A percentile compares a stretch with the other conserved stretches of the same genome.
Evolutionary conservation across 164 flowering plant genomes (phyloP).

Genomic region (Macadamia tetraphylla): DNA sequence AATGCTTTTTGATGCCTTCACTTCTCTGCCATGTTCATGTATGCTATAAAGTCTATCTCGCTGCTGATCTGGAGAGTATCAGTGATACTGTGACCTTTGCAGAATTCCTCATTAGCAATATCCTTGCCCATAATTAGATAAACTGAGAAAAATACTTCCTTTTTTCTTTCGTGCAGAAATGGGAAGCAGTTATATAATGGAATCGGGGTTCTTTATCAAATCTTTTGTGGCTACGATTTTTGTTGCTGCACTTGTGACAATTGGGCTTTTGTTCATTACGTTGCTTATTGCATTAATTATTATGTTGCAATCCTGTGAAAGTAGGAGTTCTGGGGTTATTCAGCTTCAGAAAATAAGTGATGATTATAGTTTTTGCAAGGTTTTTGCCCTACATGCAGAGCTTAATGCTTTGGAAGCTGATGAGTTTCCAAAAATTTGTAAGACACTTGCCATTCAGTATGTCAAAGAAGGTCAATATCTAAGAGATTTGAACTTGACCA

Average conservation of each 20-base stretch:
- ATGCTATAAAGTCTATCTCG: background rate
- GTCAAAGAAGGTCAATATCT: constrained; percentile 40
- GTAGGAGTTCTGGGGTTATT: constrained; percentile 35
- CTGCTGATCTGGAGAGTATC: background rate
- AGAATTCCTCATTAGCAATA: background rate
- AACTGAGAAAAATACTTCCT: background rate
- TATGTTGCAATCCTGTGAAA: constrained; percentile 61
- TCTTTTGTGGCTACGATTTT: constrained; percentile 61
- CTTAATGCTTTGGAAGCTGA: constrained; percentile 35
- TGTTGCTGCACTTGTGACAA: constrained; percentile 39
- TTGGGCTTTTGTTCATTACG: constrained; percentile 43
- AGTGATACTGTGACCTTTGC: background rate
- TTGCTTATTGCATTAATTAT: constrained; percentile 42
- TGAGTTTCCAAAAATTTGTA: constrained; percentile 44
- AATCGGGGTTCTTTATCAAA: constrained; percentile 52
- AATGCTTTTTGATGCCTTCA: background rate
- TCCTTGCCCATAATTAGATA: background rate
- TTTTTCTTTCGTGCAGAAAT: constrained; percentile 24
- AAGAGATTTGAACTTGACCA: constrained; percentile 35
- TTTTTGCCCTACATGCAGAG: constrained; percentile 38
- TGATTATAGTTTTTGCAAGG: constrained; percentile 37
- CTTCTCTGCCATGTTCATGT: background rate
- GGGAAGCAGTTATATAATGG: constrained; percentile 42
- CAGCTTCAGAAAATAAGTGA: constrained; percentile 21
- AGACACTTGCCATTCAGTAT: constrained; percentile 26